Base-by-base conservation (phyloP, 2,329 filamentous ascomycete genomes). In the Penicillium sp. region DNA sequence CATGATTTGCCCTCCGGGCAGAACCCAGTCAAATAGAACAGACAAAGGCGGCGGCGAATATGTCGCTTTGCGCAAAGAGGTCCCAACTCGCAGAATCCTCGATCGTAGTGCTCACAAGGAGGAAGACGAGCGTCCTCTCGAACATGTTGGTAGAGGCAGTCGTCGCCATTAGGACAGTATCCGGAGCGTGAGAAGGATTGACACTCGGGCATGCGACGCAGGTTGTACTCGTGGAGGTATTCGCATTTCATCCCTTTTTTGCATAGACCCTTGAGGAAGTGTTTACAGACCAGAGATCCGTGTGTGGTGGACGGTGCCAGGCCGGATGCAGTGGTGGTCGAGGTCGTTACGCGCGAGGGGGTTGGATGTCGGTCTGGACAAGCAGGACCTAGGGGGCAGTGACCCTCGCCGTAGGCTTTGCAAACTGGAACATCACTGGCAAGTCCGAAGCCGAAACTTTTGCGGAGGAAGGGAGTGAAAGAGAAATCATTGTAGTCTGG, bases 231-330 rank as follows among this genome's bases (percentile, higher is more conserved):
- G 74, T 98, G 92, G 32, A 96, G 74, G 58, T 96, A 98, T 71
- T 98, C 92, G 79, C 92, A 98, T 52, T 81, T 79, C 60, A 95
- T 84, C 56, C 90, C 92, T 68, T 96, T 96, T 63, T 98, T 98
- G 74, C 92, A 98, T 13, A 98, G 79, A 0, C 89, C 90, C 49
- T 93, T 85, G 58, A 96, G 80, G 82, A 92, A 96, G 74, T 96
- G 92, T 71, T 98, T 98, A 79, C 92, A 98, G 44, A 98, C 90
- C 11, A 96, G 79, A 34, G 71, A 77, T 18, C 64, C 63, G 39
- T 67, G 62, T 3, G 61, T 65, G 12, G 64, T 63, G 12, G 66
- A 62, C 3, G 66, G 59, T 9, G 62, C 61, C 37, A 65, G 51
- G 10, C 62, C 62, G 3, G 62, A 65, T 27, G 63, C 62, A n/a